Conservation (phyloP, 1,284 basidiomycete genomes). For the Ustilago bromivora region DNA sequence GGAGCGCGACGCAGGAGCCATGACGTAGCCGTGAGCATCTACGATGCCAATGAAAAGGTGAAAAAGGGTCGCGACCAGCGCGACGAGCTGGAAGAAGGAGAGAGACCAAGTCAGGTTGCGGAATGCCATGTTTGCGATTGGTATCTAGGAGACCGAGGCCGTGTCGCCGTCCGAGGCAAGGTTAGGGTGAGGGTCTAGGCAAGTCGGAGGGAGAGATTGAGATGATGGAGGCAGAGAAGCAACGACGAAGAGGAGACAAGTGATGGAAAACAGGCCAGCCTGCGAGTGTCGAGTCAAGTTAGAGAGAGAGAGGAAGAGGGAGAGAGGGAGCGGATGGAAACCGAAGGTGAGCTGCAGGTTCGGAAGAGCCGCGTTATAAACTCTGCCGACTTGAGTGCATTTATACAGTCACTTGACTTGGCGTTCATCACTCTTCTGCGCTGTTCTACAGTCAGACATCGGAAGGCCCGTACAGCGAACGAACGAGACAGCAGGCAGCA, state of each 20-base stretch:
- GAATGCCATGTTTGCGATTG: not conserved
- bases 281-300: not conserved
- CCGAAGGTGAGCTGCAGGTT: not conserved
- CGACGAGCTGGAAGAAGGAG: conserved; percentile 32
- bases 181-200: conserved; percentile 10
- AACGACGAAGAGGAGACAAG: conserved; percentile 8
- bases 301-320: not conserved
- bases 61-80: conserved; percentile 38
- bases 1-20: conserved; percentile 73
- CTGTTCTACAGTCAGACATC: not conserved
- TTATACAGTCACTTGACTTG: conserved; percentile 14
- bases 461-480: not conserved
- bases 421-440: not conserved
- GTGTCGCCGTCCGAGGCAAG: conserved; percentile 7
- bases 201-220: conserved; percentile 10
- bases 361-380: conserved; percentile 22
- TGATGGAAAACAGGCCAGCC: conserved; percentile 11
- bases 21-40: conserved; percentile 46
- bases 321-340: conserved; percentile 2
- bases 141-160: conserved; percentile 13
- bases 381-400: conserved; percentile 14
- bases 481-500: not conserved
- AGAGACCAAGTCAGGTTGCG: conserved; percentile 5
- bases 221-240: conserved; percentile 25
- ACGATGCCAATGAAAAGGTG: conserved; percentile 46